Evolutionary conservation across 2,329 filamentous ascomycete species (phyloP).

Genomic region (Hypoxylon sp.): DNA sequence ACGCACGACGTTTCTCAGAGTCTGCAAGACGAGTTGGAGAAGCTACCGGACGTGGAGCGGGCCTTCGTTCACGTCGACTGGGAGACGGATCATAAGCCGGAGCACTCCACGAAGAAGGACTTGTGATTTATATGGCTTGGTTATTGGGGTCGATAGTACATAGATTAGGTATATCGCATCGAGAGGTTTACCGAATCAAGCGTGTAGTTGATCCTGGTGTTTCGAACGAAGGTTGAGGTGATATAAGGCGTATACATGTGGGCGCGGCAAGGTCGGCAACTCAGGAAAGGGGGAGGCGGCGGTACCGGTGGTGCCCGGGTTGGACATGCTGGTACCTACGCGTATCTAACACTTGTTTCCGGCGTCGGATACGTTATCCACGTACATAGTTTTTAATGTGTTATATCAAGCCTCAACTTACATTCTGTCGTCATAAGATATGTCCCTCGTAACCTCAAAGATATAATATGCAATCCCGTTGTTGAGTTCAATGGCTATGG

Average conservation of each 20-base stretch:
- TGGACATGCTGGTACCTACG: not conserved
- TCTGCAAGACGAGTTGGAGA: conserved; percentile 93
- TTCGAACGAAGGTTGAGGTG: not conserved
- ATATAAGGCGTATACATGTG: not conserved
- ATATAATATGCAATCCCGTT: too few relatives aligned
- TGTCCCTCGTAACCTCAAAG: too few relatives aligned
- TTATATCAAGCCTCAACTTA: not conserved
- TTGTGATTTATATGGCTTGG: conserved; percentile 52
- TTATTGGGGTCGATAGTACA: not conserved
- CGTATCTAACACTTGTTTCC: conserved; percentile 11
- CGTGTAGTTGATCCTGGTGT: not conserved
- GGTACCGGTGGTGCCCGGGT: not conserved
- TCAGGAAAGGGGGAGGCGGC: not conserved
- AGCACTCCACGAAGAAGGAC: conserved; percentile 76
- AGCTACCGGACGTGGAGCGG: conserved; percentile 88
- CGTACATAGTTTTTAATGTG: not conserved
- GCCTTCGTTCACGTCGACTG: conserved; percentile 98
- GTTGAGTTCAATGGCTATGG: not conserved
- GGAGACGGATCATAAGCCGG: conserved; percentile 94
- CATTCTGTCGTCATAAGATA: not conserved
- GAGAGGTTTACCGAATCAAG: not conserved
- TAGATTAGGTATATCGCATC: not conserved
- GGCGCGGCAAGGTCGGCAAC: not conserved
- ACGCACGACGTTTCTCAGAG: conserved; percentile 96
- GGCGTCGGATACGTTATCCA: not conserved